Evolutionary conservation across 148 eudicot genomes (phyloP), one percentile per base, ranked within the genome.

Genomic region (Nepenthes mirabilis): DNA sequence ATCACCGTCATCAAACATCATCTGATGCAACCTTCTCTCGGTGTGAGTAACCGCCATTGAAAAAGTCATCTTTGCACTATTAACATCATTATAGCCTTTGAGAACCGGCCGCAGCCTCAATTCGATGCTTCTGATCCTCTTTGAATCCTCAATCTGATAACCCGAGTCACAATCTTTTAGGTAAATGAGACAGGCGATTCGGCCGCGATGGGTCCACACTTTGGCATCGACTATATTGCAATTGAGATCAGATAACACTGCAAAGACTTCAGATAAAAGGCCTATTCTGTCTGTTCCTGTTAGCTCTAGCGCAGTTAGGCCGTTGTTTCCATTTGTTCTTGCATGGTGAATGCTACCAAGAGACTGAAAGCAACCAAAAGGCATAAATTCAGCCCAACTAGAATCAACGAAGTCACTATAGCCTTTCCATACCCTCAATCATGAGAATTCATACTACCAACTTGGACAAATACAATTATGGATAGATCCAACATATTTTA

Each of bases 1-100:
- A 68, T 91, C 96, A 0, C 98, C 75, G 47, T 91, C 98, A 11
- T 77, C 90, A 79, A 79, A 85, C 97, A 91, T 88, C 86, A 91
- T 74, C 61, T 91, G 97, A 63, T 91, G 97, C 9, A 91, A 81
- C 62, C 97, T 79, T 54, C 97, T 75, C 67, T 91, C 97, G 0
- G 84, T 85, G 43, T 88, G 97, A 33, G 93, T 91, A 0, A 68
- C 80, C 8, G 70, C 81, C 75, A 82, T 65, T 1, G 94, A 91
- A 34, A 91, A 83, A 6, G 65, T 71, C 7, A 80, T 83, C 65
- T 75, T 85, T 0, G 95, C 96, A 37, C 88, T 83, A 34, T 84
- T 64, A 10, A 91, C 85, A 60, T 88, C 96, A 50, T 85, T 85
- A 36, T 91, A 96, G 50, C 97, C 94, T 67, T 83, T 82, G 7